Evolutionary conservation across 1,284 basidiomycete species (phyloP).

Genomic region (Cryptococcus sp.): DNA sequence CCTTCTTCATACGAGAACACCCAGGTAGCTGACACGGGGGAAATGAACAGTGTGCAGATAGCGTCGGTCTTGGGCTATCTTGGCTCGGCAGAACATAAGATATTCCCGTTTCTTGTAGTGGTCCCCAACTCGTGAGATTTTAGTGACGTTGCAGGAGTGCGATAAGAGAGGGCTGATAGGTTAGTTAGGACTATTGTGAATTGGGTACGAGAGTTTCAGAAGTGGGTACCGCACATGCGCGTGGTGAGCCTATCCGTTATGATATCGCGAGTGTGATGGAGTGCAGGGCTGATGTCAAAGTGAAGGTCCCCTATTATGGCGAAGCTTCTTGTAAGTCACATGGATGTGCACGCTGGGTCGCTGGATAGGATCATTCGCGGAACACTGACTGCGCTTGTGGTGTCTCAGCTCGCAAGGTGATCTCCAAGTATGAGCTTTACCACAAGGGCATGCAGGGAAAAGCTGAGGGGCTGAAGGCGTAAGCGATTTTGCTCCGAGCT

Average conservation of each 20-base stretch:
- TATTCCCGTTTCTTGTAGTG: conserved; percentile 78
- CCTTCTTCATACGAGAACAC: not conserved
- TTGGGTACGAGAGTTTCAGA: conserved; percentile 73
- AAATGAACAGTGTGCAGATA: conserved; percentile 71
- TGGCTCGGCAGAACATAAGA: conserved; percentile 54
- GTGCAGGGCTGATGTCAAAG: not conserved
- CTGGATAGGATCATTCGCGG: not conserved
- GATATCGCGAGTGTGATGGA: not conserved
- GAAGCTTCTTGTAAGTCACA: conserved; percentile 54
- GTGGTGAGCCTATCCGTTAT: conserved; percentile 25
- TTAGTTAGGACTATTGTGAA: conserved; percentile 43
- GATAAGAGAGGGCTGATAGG: not conserved
- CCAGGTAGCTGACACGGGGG: not conserved
- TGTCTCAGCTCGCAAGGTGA: conserved; percentile 64
- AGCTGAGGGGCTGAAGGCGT: conserved; percentile 47
- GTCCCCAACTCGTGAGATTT: conserved; percentile 85
- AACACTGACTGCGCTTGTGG: conserved; percentile 37
- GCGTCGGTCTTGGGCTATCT: conserved; percentile 79
- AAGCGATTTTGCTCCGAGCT: conserved; percentile 7
- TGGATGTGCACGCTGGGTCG: not conserved
- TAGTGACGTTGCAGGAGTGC: conserved; percentile 34
- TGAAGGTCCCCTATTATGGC: conserved; percentile 50
- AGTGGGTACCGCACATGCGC: conserved; percentile 70
- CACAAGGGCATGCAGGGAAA: conserved; percentile 53
- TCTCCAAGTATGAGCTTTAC: conserved; percentile 76